A percentile compares a stretch with the other conserved stretches of the same genome.
These are phyloP conservation scores for Entomortierella chlamydospora DNA, from an alignment of 192 early-diverging fungal genomes.

Conservation along the genomic window DNA sequence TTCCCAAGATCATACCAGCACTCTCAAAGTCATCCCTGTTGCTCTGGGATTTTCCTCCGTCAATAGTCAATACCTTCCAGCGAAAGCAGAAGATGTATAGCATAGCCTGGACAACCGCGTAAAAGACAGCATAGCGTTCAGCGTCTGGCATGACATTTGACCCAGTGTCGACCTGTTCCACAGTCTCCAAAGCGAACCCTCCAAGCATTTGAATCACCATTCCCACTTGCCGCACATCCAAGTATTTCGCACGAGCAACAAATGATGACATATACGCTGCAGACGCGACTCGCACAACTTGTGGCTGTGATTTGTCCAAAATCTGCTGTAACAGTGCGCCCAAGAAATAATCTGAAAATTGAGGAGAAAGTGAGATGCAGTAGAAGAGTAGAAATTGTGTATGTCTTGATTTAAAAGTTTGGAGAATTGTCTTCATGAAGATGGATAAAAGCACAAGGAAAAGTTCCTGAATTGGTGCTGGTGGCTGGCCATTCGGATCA, in stretches of 20 bases:
- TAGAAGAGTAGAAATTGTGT: conserved; percentile 95
- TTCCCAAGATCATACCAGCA: conserved; percentile 53
- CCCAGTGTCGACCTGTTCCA: conserved; percentile 72
- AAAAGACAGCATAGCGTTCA: conserved; percentile 83
- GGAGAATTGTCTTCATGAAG: conserved; percentile 83
- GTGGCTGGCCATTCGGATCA: conserved; percentile 21
- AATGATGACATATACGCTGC: conserved; percentile 89
- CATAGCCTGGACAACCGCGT: conserved; percentile 86
- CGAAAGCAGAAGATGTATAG: conserved; percentile 97
- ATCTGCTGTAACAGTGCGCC: conserved; percentile 76
- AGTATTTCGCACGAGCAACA: conserved; percentile 86
- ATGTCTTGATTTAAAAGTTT: conserved; percentile 90
- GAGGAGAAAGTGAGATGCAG: conserved; percentile 63
- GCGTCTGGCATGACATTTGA: conserved; percentile 59
- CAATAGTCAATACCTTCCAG: conserved; percentile 83
- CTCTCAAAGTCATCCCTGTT: conserved; percentile 51
- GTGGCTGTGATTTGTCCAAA: conserved; percentile 68
- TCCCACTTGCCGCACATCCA: conserved; percentile 72
- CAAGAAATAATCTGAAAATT: conserved; percentile 81
- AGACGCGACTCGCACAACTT: conserved; percentile 79
- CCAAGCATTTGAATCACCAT: conserved; percentile 75
- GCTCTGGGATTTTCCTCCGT: conserved; percentile 17
- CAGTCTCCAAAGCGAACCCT: conserved; percentile 72
- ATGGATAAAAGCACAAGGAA: conserved; percentile 78
- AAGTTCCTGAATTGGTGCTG: conserved; percentile 58